phyloP scores from a whole-genome alignment of 805 yeast genomes.

The Candida railenensis region DNA sequence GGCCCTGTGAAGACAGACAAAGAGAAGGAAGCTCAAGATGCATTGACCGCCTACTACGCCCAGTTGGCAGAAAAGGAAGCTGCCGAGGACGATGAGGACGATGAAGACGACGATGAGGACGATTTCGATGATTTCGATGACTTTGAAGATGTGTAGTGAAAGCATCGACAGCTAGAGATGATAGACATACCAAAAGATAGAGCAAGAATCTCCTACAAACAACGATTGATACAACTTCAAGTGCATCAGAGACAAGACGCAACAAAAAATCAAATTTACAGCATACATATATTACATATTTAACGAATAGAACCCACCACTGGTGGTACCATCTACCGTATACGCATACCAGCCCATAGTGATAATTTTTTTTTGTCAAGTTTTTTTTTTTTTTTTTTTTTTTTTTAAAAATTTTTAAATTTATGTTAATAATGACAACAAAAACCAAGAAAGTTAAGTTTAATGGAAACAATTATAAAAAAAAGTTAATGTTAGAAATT shows the following conservation, averaged over 20 bases:
- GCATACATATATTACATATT: neutral
- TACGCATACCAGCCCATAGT: too few species aligned
- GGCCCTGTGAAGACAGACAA: conserved; percentile 31
- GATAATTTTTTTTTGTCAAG: too few species aligned
- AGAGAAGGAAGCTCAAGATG: conserved; percentile 69
- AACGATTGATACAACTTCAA: neutral
- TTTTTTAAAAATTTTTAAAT: too few species aligned
- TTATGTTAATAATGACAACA: too few species aligned
- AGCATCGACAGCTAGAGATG: neutral
- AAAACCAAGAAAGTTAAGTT: too few species aligned
- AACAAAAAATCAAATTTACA: too few species aligned
- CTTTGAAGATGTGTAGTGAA: conserved; percentile 22
- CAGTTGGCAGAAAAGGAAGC: conserved; percentile 70
- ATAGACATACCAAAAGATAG: neutral
- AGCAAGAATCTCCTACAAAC: neutral
- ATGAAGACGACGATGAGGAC: conserved; percentile 40
- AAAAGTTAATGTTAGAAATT: too few species aligned
- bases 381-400: too few species aligned
- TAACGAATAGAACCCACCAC: too few species aligned
- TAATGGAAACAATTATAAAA: too few species aligned
- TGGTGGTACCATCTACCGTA: too few species aligned
- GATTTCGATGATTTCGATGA: conserved; percentile 33
- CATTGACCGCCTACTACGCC: conserved; percentile 66
- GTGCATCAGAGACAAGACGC: too few species aligned
- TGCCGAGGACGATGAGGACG: conserved; percentile 59